Evolutionary conservation across 169 alveolate species (phyloP).

Genomic region (Plasmodium vivax): DNA sequence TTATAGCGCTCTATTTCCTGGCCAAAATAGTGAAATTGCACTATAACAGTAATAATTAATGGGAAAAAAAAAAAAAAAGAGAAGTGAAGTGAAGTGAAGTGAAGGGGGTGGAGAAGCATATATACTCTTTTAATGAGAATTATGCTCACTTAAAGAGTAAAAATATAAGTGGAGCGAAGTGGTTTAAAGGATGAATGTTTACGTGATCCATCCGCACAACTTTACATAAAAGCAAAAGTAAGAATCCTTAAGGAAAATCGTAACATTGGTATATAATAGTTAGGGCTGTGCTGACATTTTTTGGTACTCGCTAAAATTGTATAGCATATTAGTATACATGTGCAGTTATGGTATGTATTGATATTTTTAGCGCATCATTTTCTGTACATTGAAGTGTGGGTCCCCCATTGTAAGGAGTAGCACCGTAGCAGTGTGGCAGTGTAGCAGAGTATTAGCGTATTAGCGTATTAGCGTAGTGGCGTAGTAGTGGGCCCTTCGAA

Average conservation of each 20-base stretch:
- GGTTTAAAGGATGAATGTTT: neutral
- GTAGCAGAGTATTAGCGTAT: neutral
- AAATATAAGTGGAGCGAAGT: neutral
- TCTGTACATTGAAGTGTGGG: neutral
- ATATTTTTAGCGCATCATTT: neutral
- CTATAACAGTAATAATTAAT: neutral
- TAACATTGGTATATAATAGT: neutral
- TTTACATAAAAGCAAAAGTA: neutral
- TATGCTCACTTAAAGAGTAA: neutral
- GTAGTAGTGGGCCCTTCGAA: neutral
- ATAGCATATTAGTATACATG: neutral
- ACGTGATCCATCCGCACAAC: neutral
- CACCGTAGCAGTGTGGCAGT: neutral
- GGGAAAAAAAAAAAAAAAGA: neutral
- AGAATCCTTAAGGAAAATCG: neutral
- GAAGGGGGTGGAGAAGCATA: neutral
- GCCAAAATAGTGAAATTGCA: conserved; percentile 20
- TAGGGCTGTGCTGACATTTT: neutral
- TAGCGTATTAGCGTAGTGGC: too few relatives aligned
- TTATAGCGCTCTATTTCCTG: conserved; percentile 25
- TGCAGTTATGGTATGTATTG: neutral
- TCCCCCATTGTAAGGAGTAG: neutral
- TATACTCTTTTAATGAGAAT: neutral
- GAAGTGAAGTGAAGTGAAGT: neutral
- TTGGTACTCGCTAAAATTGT: neutral